These are phyloP conservation scores for Oryza glumipatula DNA, from an alignment of 176 grass and related monocot genomes.

Conservation along the genomic window DNA sequence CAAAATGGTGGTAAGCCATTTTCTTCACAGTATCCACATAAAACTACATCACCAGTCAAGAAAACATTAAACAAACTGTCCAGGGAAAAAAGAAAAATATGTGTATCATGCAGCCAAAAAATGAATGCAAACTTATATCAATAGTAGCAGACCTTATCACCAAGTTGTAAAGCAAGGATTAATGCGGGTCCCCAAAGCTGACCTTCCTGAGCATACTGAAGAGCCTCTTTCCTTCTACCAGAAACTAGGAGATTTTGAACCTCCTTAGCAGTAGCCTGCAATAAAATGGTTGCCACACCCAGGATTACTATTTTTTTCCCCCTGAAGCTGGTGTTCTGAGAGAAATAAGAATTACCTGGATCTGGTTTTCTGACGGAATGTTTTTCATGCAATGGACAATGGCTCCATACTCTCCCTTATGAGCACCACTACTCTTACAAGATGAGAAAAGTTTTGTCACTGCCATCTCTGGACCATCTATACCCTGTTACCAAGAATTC, in stretches of 20 bases:
- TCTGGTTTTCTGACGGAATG: slow-evolving; percentile 74
- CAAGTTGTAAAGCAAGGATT: slow-evolving; percentile 91
- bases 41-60: slow-evolving; percentile 63
- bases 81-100: slow-evolving; percentile 23
- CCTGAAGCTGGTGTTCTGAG: not conserved
- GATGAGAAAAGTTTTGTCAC: slow-evolving; percentile 85
- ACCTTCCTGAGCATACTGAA: slow-evolving; percentile 87
- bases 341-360: slow-evolving; percentile 59
- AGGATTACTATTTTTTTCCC: not conserved
- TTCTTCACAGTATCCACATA: slow-evolving; percentile 97
- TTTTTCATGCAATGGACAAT: slow-evolving; percentile 66
- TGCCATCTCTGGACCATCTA: slow-evolving; percentile 86
- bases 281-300: slow-evolving; percentile 22
- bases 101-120: not conserved
- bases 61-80: slow-evolving; percentile 25
- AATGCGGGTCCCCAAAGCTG: slow-evolving; percentile 92
- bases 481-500: slow-evolving; percentile 58
- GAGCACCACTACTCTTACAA: slow-evolving; percentile 53
- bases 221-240: slow-evolving; percentile 90
- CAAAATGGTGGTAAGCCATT: slow-evolving; percentile 81
- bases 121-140: not conserved
- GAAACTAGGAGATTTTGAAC: slow-evolving; percentile 94
- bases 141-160: slow-evolving; percentile 67
- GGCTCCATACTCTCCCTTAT: slow-evolving; percentile 54
- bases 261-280: slow-evolving; percentile 76